Evolutionary conservation across 2,329 filamentous ascomycete species (phyloP).

Genomic region (Penicillium sp.): DNA sequence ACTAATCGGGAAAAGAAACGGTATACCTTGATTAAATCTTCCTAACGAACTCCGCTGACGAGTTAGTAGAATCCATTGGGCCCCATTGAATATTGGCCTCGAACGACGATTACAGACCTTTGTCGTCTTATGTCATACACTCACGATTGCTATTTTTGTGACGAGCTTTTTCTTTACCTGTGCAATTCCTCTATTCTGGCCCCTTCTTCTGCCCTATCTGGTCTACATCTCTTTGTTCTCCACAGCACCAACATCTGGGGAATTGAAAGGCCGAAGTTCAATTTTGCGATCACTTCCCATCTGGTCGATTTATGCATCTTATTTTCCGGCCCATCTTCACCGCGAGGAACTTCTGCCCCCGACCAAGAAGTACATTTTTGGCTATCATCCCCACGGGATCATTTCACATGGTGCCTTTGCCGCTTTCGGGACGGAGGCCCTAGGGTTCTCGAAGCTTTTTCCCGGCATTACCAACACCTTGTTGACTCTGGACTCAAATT

Average conservation of each 20-base stretch:
- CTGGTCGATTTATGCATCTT: slow-evolving; percentile 88
- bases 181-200: slow-evolving; percentile 90
- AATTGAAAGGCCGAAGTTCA: slow-evolving; percentile 71
- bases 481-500: slow-evolving; percentile 93
- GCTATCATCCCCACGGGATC: slow-evolving; percentile 96
- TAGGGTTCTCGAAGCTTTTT: slow-evolving; percentile 84
- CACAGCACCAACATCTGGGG: slow-evolving; percentile 72
- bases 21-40: slow-evolving; percentile 3
- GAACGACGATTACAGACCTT: slow-evolving; percentile 74
- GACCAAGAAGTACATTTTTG: slow-evolving; percentile 91
- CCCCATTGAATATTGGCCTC: slow-evolving; percentile 73
- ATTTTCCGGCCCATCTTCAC: slow-evolving; percentile 87
- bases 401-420: slow-evolving; percentile 95
- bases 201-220: slow-evolving; percentile 72
- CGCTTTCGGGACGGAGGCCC: slow-evolving; percentile 84
- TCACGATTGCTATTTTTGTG: slow-evolving; percentile 68
- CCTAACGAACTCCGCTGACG: not conserved
- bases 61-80: slow-evolving; percentile 71
- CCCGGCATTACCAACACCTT: slow-evolving; percentile 94
- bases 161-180: slow-evolving; percentile 88
- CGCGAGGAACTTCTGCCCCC: slow-evolving; percentile 77
- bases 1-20: slow-evolving; percentile 12
- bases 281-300: slow-evolving; percentile 70
- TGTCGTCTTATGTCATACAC: slow-evolving; percentile 71
- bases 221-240: slow-evolving; percentile 77